Percentiles rank a stretch among this genome's conserved stretches.
Evolutionary conservation across 345 rosid species (phyloP).

Genomic region (Raphanus raphanistrum): DNA sequence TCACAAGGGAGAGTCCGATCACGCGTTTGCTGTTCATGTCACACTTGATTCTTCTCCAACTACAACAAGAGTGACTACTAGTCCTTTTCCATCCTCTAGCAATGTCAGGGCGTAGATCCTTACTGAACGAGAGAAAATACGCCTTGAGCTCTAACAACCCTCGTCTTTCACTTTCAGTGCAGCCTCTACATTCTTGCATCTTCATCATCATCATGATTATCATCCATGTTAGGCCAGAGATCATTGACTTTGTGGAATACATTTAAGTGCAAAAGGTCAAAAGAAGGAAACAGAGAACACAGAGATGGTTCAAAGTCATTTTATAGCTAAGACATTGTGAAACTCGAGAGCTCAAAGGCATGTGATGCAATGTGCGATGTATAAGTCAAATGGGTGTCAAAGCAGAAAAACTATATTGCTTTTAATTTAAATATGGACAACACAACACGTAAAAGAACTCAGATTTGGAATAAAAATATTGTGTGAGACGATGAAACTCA

Average conservation of each 20-base stretch:
- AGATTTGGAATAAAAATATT: background rate
- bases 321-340: background rate
- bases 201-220: background rate
- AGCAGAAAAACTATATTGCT: background rate
- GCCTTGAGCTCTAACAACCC: slow-evolving; percentile 32
- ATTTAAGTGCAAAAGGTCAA: slow-evolving; percentile 1
- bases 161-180: slow-evolving; percentile 27
- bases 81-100: slow-evolving; percentile 14
- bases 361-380: background rate
- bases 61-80: slow-evolving; percentile 19
- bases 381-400: background rate
- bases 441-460: background rate
- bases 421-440: background rate
- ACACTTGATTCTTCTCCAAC: slow-evolving; percentile 13
- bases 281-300: background rate
- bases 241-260: slow-evolving; percentile 11
- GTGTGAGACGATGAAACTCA: slow-evolving; percentile 8
- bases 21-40: background rate
- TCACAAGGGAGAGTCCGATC: slow-evolving; percentile 8
- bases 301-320: background rate
- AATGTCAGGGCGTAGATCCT: background rate
- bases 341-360: background rate
- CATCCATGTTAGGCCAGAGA: slow-evolving; percentile 5
- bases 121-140: background rate
- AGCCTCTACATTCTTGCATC: slow-evolving; percentile 23